Conservation (phyloP, 371 early-diverging fungal genomes). For the Saksenaea oblongispora region DNA sequence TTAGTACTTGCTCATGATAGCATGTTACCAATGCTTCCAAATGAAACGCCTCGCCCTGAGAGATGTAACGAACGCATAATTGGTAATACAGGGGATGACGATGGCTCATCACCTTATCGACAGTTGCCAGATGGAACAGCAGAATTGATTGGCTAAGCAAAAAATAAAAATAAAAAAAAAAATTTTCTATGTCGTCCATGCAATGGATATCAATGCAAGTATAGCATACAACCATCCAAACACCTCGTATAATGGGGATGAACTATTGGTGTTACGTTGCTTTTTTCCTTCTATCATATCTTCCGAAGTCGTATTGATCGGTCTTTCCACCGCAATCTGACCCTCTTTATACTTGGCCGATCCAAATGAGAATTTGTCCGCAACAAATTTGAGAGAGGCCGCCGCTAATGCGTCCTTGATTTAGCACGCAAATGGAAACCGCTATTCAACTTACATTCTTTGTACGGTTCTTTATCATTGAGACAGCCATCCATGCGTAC, state of each 20-base stretch:
- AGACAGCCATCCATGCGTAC: slow-evolving; percentile 56
- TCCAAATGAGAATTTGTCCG: slow-evolving; percentile 50
- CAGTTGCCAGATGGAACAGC: not conserved
- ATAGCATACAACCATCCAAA: not conserved
- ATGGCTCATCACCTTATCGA: not conserved
- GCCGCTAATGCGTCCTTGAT: slow-evolving; percentile 7
- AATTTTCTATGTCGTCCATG: not conserved
- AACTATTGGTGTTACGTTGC: not conserved
- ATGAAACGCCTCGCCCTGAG: slow-evolving; percentile 4
- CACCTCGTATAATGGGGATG: not conserved
- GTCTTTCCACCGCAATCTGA: slow-evolving; percentile 32
- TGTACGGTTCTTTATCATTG: slow-evolving; percentile 57
- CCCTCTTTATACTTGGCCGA: slow-evolving; percentile 52
- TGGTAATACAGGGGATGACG: not conserved
- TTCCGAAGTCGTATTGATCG: slow-evolving; percentile 5
- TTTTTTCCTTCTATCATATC: not conserved
- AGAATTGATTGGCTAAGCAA: not conserved
- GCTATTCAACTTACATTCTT: slow-evolving; percentile 32
- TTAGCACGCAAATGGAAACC: not conserved
- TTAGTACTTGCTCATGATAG: slow-evolving; percentile 5
- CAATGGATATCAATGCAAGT: not conserved
- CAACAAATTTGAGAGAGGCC: slow-evolving; percentile 33
- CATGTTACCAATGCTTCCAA: not conserved
- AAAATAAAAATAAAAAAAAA: slow-evolving; percentile 1
- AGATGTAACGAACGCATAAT: not conserved